These are phyloP conservation scores for Aspergillus incahuasiensis DNA, from an alignment of 495 filamentous ascomycete species.

Conservation along the genomic window DNA sequence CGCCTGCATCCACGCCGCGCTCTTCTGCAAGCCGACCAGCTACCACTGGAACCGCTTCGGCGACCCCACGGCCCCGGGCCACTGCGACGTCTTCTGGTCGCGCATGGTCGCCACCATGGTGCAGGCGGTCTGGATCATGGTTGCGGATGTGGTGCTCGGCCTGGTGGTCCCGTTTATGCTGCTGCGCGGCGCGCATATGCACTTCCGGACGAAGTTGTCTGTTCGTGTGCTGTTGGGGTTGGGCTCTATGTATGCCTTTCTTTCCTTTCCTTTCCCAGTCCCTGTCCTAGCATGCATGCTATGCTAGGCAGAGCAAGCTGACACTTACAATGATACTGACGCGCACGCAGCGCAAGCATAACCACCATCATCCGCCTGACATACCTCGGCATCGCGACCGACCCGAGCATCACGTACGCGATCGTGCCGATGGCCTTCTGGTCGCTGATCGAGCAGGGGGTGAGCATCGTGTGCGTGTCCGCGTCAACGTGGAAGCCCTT, in stretches of 20 bases:
- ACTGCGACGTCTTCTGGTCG: neutral
- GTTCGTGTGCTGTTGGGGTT: no score
- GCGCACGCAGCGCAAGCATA: no score
- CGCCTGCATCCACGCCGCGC: neutral
- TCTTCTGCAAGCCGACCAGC: neutral
- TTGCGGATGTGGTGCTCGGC: neutral
- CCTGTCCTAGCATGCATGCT: no score
- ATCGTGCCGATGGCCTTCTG: neutral
- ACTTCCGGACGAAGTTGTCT: neutral
- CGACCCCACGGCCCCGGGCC: neutral
- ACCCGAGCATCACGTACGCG: neutral
- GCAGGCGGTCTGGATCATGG: neutral
- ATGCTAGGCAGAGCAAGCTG: no score
- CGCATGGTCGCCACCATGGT: neutral
- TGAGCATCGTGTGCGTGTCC: neutral
- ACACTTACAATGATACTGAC: no score
- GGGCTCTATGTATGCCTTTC: no score
- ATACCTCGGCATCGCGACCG: neutral
- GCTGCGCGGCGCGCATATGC: neutral
- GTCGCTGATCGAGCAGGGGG: neutral
- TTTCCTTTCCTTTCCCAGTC: no score
- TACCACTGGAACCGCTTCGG: neutral
- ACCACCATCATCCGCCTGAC: no score
- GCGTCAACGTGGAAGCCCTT: neutral
- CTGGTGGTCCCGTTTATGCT: neutral